phyloP scores from a whole-genome alignment of 1,139 yeast species.

The Debaryomyces singareniensis region DNA sequence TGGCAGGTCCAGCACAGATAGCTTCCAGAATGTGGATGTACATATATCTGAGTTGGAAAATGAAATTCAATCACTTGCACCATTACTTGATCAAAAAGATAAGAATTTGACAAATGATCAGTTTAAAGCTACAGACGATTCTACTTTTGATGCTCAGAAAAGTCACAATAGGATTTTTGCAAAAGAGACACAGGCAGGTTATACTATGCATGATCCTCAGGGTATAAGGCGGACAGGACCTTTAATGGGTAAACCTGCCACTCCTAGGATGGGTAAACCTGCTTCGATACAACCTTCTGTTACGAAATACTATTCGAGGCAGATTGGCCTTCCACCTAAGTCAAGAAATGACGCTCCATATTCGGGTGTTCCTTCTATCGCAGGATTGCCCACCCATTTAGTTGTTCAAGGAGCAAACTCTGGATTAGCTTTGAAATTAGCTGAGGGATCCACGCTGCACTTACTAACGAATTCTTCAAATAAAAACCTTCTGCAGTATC shows the following conservation, averaged over 20 bases:
- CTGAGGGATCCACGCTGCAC: slow-evolving; percentile 11
- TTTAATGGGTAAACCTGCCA: slow-evolving; percentile 33
- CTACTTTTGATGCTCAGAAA: too few relatives aligned
- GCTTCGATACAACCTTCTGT: slow-evolving; percentile 46
- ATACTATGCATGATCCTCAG: not conserved
- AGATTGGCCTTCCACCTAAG: slow-evolving; percentile 7
- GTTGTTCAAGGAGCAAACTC: slow-evolving; percentile 8
- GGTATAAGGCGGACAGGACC: slow-evolving; percentile 17
- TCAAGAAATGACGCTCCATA: slow-evolving; percentile 11
- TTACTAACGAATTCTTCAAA: slow-evolving; percentile 4
- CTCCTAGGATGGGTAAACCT: slow-evolving; percentile 39
- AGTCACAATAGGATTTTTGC: not conserved
- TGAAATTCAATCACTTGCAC: slow-evolving; percentile 36
- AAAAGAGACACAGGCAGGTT: not conserved
- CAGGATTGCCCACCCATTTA: slow-evolving; percentile 19
- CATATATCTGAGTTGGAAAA: slow-evolving; percentile 30
- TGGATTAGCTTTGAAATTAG: slow-evolving; percentile 12
- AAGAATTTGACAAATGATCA: slow-evolving; percentile 28
- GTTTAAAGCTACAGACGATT: slow-evolving; percentile 14
- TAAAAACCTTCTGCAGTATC: slow-evolving; percentile 18
- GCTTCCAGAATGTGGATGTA: slow-evolving; percentile 6
- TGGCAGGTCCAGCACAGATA: not conserved
- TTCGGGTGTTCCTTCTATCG: slow-evolving; percentile 9
- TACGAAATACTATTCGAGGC: slow-evolving; percentile 27
- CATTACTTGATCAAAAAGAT: slow-evolving; percentile 32